phyloP scores from a whole-genome alignment of 768 basidiomycete species.

The Rhodosporidiobolus odoratus region DNA sequence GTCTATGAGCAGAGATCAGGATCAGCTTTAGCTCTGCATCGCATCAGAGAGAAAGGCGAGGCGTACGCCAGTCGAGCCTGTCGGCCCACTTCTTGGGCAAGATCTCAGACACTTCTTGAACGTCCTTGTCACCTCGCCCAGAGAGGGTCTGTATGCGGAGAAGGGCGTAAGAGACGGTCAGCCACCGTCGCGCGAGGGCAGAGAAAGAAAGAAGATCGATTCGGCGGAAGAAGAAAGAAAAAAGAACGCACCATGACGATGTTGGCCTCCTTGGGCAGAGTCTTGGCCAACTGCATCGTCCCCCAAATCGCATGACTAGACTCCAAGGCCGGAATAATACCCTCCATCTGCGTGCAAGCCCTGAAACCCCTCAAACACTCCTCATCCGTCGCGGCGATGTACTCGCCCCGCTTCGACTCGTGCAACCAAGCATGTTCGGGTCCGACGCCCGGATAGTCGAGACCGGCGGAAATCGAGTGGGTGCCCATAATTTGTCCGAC shows the following conservation, averaged over 20 bases:
- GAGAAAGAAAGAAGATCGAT: not conserved
- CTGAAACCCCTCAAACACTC: conserved; percentile 88
- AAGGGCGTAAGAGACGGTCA: not conserved
- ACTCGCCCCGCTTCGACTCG: conserved; percentile 87
- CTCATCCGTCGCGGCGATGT: conserved; percentile 87
- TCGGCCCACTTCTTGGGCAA: conserved; percentile 88
- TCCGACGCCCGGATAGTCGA: conserved; percentile 95
- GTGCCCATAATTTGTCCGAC: conserved; percentile 94
- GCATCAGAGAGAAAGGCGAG: not conserved
- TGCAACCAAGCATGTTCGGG: conserved; percentile 98
- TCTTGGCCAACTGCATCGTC: conserved; percentile 75
- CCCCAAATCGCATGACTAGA: conserved; percentile 96
- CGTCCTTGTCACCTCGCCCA: conserved; percentile 96
- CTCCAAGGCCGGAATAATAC: conserved; percentile 95
- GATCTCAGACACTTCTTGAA: conserved; percentile 79
- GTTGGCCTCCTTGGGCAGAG: conserved; percentile 73
- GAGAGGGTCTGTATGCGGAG: conserved; percentile 65
- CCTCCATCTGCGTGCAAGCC: conserved; percentile 83
- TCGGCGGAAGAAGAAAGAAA: no score
- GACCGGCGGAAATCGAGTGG: conserved; percentile 90
- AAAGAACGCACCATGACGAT: conserved; percentile 72
- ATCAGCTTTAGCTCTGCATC: no score
- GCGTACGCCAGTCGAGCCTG: conserved; percentile 76
- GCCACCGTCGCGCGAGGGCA: conserved; percentile 3
- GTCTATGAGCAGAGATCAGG: not conserved